Percentiles rank a stretch among this genome's conserved stretches.
These are phyloP conservation scores for Chrysanthemum lavandulifolium DNA, from an alignment of 129 eudicot species.

Conservation along the genomic window DNA sequence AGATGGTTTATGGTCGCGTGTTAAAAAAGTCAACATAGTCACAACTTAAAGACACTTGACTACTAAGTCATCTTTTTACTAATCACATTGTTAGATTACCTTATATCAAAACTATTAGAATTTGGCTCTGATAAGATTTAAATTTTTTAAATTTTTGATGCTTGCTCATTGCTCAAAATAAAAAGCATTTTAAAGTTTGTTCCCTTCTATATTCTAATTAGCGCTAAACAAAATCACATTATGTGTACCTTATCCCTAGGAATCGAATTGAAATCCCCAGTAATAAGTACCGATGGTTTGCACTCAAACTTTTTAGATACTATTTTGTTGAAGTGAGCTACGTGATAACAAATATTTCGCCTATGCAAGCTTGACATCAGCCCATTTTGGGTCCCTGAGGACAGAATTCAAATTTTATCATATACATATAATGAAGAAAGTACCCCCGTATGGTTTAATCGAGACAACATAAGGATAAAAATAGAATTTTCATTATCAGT, in stretches of 20 bases:
- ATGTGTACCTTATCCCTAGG: slow-evolving; percentile 83
- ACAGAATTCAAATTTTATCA: slow-evolving; percentile 3
- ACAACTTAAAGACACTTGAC: no score
- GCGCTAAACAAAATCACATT: not conserved
- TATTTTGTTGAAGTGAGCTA: slow-evolving; percentile 45
- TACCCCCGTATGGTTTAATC: not conserved
- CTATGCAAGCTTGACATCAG: slow-evolving; percentile 91
- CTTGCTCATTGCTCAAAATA: no score
- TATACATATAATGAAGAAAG: not conserved
- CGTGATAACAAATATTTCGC: slow-evolving; percentile 75
- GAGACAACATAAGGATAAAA: no score
- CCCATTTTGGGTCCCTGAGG: slow-evolving; percentile 88
- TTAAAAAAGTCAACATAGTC: no score
- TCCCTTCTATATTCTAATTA: not conserved
- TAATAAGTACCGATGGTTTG: slow-evolving; percentile 35
- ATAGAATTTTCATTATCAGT: no score
- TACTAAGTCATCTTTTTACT: not conserved
- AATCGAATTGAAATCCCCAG: slow-evolving; percentile 91
- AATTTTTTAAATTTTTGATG: not conserved
- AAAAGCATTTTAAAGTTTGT: not conserved
- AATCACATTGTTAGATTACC: not conserved
- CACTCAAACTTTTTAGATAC: slow-evolving; percentile 50
- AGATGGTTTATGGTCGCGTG: no score
- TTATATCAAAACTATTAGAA: not conserved
- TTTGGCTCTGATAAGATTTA: no score